Evolutionary conservation across 257 asterid species (phyloP).

Genomic region (Primulina eburnea): DNA sequence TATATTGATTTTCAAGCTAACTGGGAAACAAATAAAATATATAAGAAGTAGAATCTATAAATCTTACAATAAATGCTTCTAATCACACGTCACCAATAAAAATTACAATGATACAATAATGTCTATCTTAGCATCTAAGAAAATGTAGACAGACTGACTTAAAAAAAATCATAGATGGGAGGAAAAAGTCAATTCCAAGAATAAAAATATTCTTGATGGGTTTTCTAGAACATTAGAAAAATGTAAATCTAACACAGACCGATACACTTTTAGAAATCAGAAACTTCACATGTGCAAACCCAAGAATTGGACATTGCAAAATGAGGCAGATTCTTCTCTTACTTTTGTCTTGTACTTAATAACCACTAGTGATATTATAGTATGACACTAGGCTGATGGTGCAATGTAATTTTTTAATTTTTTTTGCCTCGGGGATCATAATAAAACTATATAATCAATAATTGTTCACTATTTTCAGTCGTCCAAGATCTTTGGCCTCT

Average conservation of each 20-base stretch:
- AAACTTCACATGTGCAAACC: constrained; percentile 40
- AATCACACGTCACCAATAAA: background rate
- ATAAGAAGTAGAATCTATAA: background rate
- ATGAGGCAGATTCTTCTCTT: constrained; percentile 24
- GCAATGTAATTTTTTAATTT: constrained; percentile 19
- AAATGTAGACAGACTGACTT: background rate
- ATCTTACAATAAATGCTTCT: background rate
- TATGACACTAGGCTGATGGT: constrained; percentile 18
- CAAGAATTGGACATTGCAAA: constrained; percentile 31
- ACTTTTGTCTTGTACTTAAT: constrained; percentile 38
- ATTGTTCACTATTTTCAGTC: background rate
- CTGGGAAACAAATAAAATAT: background rate
- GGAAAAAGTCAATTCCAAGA: constrained; percentile 33
- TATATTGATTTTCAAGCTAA: background rate
- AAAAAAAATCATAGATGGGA: constrained; percentile 3
- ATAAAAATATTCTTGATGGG: constrained; percentile 24
- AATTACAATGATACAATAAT: no score
- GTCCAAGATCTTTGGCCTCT: no score
- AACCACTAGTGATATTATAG: constrained; percentile 12
- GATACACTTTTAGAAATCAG: constrained; percentile 32
- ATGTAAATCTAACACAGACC: constrained; percentile 22
- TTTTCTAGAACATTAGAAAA: constrained; percentile 22
- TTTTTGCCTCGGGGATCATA: constrained; percentile 4
- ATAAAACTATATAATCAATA: background rate
- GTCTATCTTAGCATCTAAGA: constrained; percentile 3